Base-by-base conservation (phyloP, 2,329 filamentous ascomycete species). In the Pestalotiopsis sp. region DNA sequence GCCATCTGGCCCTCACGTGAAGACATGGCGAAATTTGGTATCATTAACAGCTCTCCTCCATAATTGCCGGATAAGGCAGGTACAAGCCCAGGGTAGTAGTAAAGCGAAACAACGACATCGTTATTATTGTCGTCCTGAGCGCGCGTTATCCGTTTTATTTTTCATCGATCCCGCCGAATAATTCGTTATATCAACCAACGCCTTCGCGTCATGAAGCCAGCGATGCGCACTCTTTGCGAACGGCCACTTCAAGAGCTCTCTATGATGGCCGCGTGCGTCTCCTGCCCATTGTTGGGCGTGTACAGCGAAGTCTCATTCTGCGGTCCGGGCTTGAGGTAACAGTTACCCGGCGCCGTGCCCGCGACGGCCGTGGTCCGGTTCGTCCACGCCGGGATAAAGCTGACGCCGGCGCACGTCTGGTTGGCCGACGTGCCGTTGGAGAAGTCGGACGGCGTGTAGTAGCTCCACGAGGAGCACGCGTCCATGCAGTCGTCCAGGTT, bases 401-500 rank as follows among this genome's bases (percentile, higher is more conserved):
- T 81, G 56, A 82, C 76, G 6, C 71, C 81, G 1, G 72, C 72
- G 70, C 81, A 83, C 0, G 78, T 81, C 4, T 75, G 73, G 70
- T 81, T 81, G 48, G 13, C 69, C 4, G 67, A 67, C 2, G 71
- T 65, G 58, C 71, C 72, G 52, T 68, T 73, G 56, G 79, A 74
- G 13, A 74, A 72, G 30, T 73, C 65, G 1, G 62, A 67, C 7
- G 78, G 71, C 2, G 74, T 71, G 66, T 79, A 81, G 7, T 71
- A 71, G 9, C 76, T 75, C 64, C 78, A 85, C 3, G 77, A 76
- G 9, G 81, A 80, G 73, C 83, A 85, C 10, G 82, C 81, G 69
- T 85, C 82, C 72, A 85, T 83, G 74, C 83, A 85, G 35, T 78
- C 78, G 72, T 79, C 73, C 60, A 85, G 82, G 70, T 79, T 77